Conservation (phyloP, 2,329 filamentous ascomycete species). For the Graphium sp. region DNA sequence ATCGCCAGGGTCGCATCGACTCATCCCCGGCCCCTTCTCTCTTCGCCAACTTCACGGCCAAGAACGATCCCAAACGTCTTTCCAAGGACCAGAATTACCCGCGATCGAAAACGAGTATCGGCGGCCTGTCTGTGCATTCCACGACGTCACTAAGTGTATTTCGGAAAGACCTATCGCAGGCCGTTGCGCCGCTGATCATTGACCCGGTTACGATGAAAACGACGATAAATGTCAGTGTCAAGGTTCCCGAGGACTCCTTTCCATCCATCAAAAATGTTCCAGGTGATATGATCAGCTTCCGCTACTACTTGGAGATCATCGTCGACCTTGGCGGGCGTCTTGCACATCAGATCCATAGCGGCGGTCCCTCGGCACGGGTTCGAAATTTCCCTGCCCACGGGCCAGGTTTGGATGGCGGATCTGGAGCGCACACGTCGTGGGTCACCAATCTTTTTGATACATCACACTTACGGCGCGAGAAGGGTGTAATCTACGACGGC, state of each 20-base stretch:
- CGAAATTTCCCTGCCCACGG: constrained; percentile 13
- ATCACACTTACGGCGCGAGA: constrained; percentile 69
- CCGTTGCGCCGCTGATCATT: constrained; percentile 74
- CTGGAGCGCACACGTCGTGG: constrained; percentile 32
- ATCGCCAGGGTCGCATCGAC: constrained; percentile 81
- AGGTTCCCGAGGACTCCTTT: constrained; percentile 79
- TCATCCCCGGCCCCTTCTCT: constrained; percentile 19
- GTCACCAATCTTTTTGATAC: constrained; percentile 66
- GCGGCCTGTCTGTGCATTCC: constrained; percentile 72
- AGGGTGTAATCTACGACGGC: constrained; percentile 73
- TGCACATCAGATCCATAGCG: constrained; percentile 51
- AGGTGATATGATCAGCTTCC: constrained; percentile 87
- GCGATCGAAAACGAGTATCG: constrained; percentile 70
- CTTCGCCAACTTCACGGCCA: constrained; percentile 33
- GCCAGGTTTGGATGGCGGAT: constrained; percentile 18
- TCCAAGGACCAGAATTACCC: constrained; percentile 78
- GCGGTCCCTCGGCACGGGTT: constrained; percentile 30
- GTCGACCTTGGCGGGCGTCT: constrained; percentile 83
- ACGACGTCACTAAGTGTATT: constrained; percentile 84
- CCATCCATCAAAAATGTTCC: constrained; percentile 83
- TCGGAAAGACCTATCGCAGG: constrained; percentile 83
- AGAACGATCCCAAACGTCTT: constrained; percentile 47
- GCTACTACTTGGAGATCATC: constrained; percentile 84
- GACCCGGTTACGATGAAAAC: constrained; percentile 65
- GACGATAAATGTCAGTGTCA: constrained; percentile 66